Percentiles rank a stretch among this genome's conserved stretches.
These are phyloP conservation scores for Sphaerulina populicola DNA, from an alignment of 2,329 filamentous ascomycete genomes.

Conservation along the genomic window DNA sequence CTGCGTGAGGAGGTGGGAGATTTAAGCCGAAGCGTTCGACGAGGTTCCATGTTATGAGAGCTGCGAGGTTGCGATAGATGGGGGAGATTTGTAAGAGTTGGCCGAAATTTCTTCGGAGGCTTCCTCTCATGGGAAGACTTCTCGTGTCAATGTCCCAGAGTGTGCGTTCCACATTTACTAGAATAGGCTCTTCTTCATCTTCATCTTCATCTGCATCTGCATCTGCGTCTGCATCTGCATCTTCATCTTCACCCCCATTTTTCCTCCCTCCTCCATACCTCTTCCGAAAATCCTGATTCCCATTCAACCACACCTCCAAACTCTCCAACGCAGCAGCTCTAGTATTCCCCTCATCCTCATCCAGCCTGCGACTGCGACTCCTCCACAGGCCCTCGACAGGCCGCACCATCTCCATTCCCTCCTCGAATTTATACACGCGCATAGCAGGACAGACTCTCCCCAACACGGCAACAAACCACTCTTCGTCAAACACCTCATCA, in stretches of 20 bases:
- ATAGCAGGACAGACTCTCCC: conserved; percentile 24
- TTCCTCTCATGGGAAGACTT: conserved; percentile 15
- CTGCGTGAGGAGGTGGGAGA: no score
- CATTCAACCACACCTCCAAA: conserved; percentile 22
- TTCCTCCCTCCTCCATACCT: conserved; percentile 2
- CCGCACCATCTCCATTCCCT: conserved; percentile 10
- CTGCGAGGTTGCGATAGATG: conserved; percentile 29
- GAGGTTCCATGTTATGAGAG: conserved; percentile 29
- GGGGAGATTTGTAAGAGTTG: conserved; percentile 25
- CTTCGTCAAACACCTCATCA: conserved; percentile 26
- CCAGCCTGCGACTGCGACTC: conserved; percentile 22
- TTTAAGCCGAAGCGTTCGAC: conserved; percentile 11
- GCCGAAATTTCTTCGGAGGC: conserved; percentile 25
- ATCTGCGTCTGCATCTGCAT: no score
- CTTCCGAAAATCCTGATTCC: conserved; percentile 5
- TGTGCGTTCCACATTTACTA: conserved; percentile 27
- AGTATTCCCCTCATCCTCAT: conserved; percentile 18
- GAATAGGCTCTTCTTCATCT: conserved; percentile 7
- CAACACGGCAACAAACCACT: conserved; percentile 23
- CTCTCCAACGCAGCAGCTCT: conserved; percentile 14
- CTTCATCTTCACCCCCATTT: not conserved
- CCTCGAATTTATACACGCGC: conserved; percentile 20
- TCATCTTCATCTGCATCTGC: no score
- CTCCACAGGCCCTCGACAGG: conserved; percentile 21
- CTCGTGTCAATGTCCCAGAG: conserved; percentile 30